Evolutionary conservation across 345 rosid genomes (phyloP), one percentile per base, ranked within the genome.

Genomic region (Eutrema heterophyllum): DNA sequence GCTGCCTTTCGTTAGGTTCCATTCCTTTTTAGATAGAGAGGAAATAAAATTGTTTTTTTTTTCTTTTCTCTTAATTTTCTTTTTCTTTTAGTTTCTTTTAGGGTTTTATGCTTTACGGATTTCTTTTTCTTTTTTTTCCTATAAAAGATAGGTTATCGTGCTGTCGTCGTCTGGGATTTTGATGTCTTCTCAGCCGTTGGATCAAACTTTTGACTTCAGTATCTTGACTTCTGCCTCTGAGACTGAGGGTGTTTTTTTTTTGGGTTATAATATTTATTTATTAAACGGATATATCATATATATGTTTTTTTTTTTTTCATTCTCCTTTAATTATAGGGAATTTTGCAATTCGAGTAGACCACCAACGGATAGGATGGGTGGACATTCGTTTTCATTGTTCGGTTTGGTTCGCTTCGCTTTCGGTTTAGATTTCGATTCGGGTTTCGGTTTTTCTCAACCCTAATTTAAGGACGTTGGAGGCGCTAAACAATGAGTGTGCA

Each of bases 1-100:
- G 76, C 56, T 71, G 86, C 75, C 78, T 80, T 67, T 90, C 94
- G 82, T 87, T 83, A 33, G 84, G 84, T 81, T 87, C 92, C 92
- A 89, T 85, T 70, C 62, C 57, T 71, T 75, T 83, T 71, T 58
- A 36, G 80, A 70, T 70, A 62, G 70, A 78, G 82, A 79, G 78
- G 74, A 41, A 77, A 75, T 54, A 53, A 81, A 69, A 13, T 41
- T 36, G 12, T 70, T 35, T 32, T 35, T n/a, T 57, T 77, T 71
- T 41, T 66, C 7, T 14, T 76, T 52, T 53, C 65, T 56, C 33
- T 38, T 67, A 36, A n/a, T 67, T 64, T 63, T 62, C 12, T 45
- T 70, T 69, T 68, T 64, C 16, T 63, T 72, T 72, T 68, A 9
- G 36, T 56, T 64, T 64, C 35, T 63, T 75, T 67, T 67, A 70